Percentiles rank a stretch among this genome's conserved stretches.
Conservation (phyloP, 805 yeast species). For the Pichia scutulata region DNA sequence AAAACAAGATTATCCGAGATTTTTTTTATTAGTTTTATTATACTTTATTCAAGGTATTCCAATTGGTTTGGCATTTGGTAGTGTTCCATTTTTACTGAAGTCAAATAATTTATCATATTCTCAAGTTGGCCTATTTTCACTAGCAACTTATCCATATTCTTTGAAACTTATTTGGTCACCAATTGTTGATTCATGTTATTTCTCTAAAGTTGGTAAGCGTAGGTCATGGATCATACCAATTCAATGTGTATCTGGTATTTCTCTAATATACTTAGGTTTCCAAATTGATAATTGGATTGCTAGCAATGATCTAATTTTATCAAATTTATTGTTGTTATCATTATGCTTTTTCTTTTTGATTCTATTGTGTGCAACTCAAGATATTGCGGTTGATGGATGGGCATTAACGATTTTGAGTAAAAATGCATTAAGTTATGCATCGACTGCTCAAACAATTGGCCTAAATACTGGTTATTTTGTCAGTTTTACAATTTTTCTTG, state of each 20-base stretch:
- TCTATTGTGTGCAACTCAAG: slow-evolving; percentile 92
- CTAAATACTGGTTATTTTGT: slow-evolving; percentile 87
- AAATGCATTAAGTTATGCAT: slow-evolving; percentile 78
- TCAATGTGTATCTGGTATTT: slow-evolving; percentile 69
- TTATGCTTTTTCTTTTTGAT: slow-evolving; percentile 68
- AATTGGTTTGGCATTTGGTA: slow-evolving; percentile 91
- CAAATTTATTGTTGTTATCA: slow-evolving; percentile 52
- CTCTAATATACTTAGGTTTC: slow-evolving; percentile 59
- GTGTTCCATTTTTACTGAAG: slow-evolving; percentile 84
- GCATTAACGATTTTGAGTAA: slow-evolving; percentile 81
- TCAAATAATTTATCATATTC: slow-evolving; percentile 69
- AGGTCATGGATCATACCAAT: slow-evolving; percentile 93
- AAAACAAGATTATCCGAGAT: slow-evolving; percentile 59
- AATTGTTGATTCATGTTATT: slow-evolving; percentile 81
- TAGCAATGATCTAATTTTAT: slow-evolving; percentile 34
- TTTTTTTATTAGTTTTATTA: slow-evolving; percentile 60
- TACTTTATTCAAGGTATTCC: slow-evolving; percentile 95
- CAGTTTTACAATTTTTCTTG: slow-evolving; percentile 85
- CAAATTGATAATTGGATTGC: slow-evolving; percentile 41
- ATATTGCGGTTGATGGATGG: slow-evolving; percentile 99
- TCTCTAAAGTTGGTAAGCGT: slow-evolving; percentile 64
- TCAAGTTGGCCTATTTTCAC: slow-evolving; percentile 81
- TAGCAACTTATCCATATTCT: slow-evolving; percentile 94
- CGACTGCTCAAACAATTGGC: slow-evolving; percentile 96
- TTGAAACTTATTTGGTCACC: slow-evolving; percentile 94